Evolutionary conservation across 139 green algal genomes (phyloP).

Genomic region (Chlamydomonas urium): DNA sequence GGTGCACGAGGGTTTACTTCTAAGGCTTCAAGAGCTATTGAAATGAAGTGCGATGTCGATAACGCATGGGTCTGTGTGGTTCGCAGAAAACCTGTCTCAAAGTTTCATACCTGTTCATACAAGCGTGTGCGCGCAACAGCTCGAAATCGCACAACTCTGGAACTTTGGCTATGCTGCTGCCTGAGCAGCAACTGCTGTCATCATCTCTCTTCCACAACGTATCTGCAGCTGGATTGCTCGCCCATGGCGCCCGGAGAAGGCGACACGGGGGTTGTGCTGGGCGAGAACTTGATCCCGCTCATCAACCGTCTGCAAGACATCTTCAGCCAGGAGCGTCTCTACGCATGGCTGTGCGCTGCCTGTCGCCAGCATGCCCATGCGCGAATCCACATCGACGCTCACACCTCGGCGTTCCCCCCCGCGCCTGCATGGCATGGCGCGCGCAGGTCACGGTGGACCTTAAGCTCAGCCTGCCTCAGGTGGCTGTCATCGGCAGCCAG

Average conservation of each 20-base stretch:
- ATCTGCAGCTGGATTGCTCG: background rate
- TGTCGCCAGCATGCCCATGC: background rate
- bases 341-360: background rate
- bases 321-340: conserved; percentile 72
- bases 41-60: no score
- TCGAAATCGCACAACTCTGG: background rate
- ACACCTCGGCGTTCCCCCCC: background rate
- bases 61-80: no score
- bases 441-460: conserved; percentile 73
- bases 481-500: conserved; percentile 93
- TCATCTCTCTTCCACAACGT: background rate
- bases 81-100: no score
- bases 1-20: no score
- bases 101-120: background rate
- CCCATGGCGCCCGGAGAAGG: background rate
- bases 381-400: no score
- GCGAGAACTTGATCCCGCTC: conserved; percentile 76
- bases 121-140: background rate
- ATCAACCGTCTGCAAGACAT: conserved; percentile 93
- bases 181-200: background rate
- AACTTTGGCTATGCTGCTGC: background rate
- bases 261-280: conserved; percentile 32
- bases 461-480: conserved; percentile 82
- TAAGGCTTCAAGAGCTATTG: no score
- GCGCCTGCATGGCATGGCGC: background rate